These are phyloP conservation scores for Alternaria ethzedia DNA, from an alignment of 2,329 filamentous ascomycete species.

Conservation along the genomic window DNA sequence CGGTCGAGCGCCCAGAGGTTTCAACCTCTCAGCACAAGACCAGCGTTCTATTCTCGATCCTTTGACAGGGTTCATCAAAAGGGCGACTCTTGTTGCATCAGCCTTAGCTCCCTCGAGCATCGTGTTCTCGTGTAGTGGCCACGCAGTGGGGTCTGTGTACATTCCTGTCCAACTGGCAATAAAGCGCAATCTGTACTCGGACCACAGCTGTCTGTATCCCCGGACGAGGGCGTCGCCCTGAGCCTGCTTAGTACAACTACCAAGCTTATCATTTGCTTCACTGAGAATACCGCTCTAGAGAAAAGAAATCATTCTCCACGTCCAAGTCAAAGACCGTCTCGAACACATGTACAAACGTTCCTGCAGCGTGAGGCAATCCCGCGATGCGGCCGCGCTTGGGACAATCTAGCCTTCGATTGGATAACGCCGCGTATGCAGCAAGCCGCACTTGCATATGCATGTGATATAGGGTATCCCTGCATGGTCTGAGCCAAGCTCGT, in stretches of 20 bases:
- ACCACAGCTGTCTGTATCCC: conserved; percentile 24
- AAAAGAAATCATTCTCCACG: background rate
- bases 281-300: background rate
- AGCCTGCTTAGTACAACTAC: background rate
- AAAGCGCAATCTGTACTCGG: conserved; percentile 42
- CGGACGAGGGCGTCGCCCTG: conserved; percentile 9
- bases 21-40: background rate
- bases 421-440: conserved; percentile 36
- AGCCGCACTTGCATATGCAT: conserved; percentile 49
- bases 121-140: conserved; percentile 30
- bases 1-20: conserved; percentile 4
- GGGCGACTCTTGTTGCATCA: conserved; percentile 23
- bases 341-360: conserved; percentile 37
- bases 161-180: conserved; percentile 37
- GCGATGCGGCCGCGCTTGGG: conserved; percentile 36
- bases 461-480: conserved; percentile 44
- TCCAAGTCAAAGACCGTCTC: conserved; percentile 9
- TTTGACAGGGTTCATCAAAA: conserved; percentile 11
- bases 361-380: conserved; percentile 48
- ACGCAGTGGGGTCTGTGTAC: conserved; percentile 42
- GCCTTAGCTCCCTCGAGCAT: conserved; percentile 29
- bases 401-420: conserved; percentile 31
- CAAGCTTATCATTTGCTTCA: background rate
- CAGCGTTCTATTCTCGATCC: conserved; percentile 13
- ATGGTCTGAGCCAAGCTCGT: conserved; percentile 20